phyloP scores from a whole-genome alignment of 306 rosid genomes.

The Begonia loranthoides region DNA sequence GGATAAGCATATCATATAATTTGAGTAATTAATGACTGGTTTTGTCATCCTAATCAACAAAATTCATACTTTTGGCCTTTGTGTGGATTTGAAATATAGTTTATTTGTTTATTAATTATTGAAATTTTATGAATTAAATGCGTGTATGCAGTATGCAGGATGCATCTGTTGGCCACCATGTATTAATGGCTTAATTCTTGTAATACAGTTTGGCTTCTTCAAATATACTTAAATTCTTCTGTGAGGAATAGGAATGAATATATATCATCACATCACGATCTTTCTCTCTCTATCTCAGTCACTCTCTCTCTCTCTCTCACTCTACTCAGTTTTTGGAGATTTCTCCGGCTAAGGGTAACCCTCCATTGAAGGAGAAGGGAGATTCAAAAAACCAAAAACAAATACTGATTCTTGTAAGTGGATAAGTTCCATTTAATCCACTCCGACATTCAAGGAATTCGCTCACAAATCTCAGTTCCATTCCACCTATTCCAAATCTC shows the following conservation, averaged over 20 bases:
- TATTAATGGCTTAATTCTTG: neutral
- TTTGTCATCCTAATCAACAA: too few species aligned
- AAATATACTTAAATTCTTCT: constrained; percentile 8
- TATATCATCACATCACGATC: constrained; percentile 23
- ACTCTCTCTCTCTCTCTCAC: constrained; percentile 9
- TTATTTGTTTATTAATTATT: too few species aligned
- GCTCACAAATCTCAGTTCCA: neutral
- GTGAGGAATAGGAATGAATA: constrained; percentile 28
- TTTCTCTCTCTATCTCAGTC: constrained; percentile 11
- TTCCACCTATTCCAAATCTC: neutral
- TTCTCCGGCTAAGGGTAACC: constrained; percentile 38
- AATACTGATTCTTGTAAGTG: constrained; percentile 22
- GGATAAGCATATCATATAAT: too few species aligned
- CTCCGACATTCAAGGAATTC: constrained; percentile 31
- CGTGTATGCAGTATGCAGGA: too few species aligned
- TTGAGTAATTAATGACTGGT: too few species aligned
- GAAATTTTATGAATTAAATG: too few species aligned
- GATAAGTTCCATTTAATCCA: constrained; percentile 36
- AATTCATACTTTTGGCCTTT: too few species aligned
- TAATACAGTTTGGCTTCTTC: neutral
- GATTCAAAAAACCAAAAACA: constrained; percentile 4
- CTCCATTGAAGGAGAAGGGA: constrained; percentile 24
- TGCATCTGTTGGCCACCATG: too few species aligned
- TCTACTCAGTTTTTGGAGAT: constrained; percentile 39
- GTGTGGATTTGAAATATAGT: too few species aligned